phyloP scores from a whole-genome alignment of 2,329 filamentous ascomycete genomes.

The Hysterium pulicare region DNA sequence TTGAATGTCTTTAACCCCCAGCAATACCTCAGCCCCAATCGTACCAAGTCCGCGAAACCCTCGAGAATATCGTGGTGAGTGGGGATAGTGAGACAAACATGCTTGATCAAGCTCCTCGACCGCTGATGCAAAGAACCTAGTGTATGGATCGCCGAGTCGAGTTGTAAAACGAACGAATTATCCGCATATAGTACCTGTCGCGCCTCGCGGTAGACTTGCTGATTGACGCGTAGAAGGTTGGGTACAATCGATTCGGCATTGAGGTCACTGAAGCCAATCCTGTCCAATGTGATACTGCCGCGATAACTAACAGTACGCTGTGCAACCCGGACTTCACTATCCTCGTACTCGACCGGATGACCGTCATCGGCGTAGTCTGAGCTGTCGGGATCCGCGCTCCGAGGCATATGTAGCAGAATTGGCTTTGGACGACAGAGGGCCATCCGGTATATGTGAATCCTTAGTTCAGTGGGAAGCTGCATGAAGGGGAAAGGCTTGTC shows the following conservation, averaged over 20 bases:
- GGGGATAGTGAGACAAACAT: conserved; percentile 43
- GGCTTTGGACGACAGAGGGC: conserved; percentile 27
- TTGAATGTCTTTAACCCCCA: conserved; percentile 43
- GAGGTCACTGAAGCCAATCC: not conserved
- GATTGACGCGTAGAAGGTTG: conserved; percentile 38
- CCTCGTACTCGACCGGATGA: not conserved
- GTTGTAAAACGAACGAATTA: conserved; percentile 36
- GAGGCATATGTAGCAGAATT: conserved; percentile 26
- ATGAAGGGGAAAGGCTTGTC: conserved; percentile 36
- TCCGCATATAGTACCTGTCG: conserved; percentile 36
- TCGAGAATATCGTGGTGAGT: conserved; percentile 47
- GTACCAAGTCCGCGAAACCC: conserved; percentile 45
- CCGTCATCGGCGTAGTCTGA: conserved; percentile 5
- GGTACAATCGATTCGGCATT: conserved; percentile 35
- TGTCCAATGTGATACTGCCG: too few species aligned
- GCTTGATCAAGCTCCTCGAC: conserved; percentile 42
- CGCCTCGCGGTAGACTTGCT: conserved; percentile 39
- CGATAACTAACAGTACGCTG: too few species aligned
- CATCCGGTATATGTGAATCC: conserved; percentile 44
- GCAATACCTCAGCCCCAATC: conserved; percentile 45
- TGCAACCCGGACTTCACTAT: not conserved
- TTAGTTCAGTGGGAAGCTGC: conserved; percentile 46
- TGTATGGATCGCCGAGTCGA: conserved; percentile 36
- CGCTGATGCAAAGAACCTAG: conserved; percentile 42
- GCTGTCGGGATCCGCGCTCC: conserved; percentile 9